Conservation (phyloP, 768 basidiomycete genomes). For the Kwoniella shandongensis region DNA sequence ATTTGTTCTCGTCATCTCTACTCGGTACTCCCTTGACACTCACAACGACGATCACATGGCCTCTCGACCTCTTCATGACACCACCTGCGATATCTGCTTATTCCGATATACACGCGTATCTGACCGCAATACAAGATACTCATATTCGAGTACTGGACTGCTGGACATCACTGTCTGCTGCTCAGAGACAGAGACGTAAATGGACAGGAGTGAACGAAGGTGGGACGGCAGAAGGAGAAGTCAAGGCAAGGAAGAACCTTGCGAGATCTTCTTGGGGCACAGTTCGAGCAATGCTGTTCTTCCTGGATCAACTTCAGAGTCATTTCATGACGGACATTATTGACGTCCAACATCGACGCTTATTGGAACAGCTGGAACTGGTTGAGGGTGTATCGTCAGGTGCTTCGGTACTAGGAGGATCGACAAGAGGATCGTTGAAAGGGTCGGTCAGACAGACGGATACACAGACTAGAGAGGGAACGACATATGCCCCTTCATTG, state of each 20-base stretch:
- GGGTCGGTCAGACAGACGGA: constrained; percentile 3
- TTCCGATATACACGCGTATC: constrained; percentile 73
- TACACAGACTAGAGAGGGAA: not conserved
- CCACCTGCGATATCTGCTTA: constrained; percentile 72
- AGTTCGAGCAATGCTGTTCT: constrained; percentile 87
- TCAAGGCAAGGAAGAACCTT: constrained; percentile 64
- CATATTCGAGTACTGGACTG: constrained; percentile 75
- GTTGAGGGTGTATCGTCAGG: not conserved
- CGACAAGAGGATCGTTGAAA: constrained; percentile 21
- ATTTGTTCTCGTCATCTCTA: constrained; percentile 62
- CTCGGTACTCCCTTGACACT: constrained; percentile 75
- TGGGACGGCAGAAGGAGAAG: constrained; percentile 67
- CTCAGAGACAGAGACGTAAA: constrained; percentile 75
- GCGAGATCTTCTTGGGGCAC: constrained; percentile 82
- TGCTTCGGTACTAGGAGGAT: constrained; percentile 6
- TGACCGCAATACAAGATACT: constrained; percentile 78
- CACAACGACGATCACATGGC: constrained; percentile 75
- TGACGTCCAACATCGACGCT: constrained; percentile 72
- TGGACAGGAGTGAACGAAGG: constrained; percentile 89
- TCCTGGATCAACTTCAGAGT: constrained; percentile 74
- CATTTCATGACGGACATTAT: constrained; percentile 91
- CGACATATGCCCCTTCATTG: not conserved
- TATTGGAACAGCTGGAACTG: constrained; percentile 60
- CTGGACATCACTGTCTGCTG: constrained; percentile 81
- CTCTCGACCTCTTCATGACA: constrained; percentile 83